phyloP scores from a whole-genome alignment of 2,329 filamentous ascomycete genomes.

The Amauroascus niger region DNA sequence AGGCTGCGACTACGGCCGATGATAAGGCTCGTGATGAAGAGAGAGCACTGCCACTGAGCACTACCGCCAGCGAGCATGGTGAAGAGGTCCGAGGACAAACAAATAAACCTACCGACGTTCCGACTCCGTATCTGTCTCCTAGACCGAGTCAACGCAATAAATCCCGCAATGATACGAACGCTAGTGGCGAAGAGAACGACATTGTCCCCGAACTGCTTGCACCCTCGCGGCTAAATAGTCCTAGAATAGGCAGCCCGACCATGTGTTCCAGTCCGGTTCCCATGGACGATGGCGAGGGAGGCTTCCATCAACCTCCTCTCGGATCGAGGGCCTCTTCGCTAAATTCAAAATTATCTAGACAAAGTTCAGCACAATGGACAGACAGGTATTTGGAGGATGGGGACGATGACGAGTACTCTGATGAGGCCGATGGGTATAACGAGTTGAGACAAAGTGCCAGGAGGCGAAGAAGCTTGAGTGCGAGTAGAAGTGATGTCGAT shows the following conservation, averaged over 20 bases:
- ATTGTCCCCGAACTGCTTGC: slow-evolving; percentile 8
- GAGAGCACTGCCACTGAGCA: slow-evolving; percentile 52
- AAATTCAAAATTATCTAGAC: slow-evolving; percentile 14
- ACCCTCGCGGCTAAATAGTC: neutral
- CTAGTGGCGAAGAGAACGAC: slow-evolving; percentile 7
- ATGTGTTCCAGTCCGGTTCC: slow-evolving; percentile 1
- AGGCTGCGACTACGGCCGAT: slow-evolving; percentile 55
- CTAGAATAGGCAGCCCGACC: slow-evolving; percentile 1
- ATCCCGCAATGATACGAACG: neutral
- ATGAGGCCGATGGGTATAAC: slow-evolving; percentile 7
- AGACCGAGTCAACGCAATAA: neutral
- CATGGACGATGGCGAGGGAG: neutral
- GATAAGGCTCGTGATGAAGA: slow-evolving; percentile 59
- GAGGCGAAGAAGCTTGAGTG: neutral
- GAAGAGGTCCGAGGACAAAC: slow-evolving; percentile 49
- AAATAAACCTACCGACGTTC: slow-evolving; percentile 27
- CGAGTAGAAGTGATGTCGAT: neutral
- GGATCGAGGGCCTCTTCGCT: slow-evolving; percentile 9
- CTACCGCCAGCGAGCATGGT: slow-evolving; percentile 53
- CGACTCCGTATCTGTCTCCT: neutral
- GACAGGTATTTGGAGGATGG: slow-evolving; percentile 18
- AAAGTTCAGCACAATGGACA: slow-evolving; percentile 18
- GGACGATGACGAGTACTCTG: slow-evolving; percentile 11
- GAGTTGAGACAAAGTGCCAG: neutral
- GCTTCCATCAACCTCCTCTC: neutral